Evolutionary conservation across 2,329 filamentous ascomycete genomes (phyloP), one percentile per base, ranked within the genome.

Genomic region (Colletotrichum ledebouriae): DNA sequence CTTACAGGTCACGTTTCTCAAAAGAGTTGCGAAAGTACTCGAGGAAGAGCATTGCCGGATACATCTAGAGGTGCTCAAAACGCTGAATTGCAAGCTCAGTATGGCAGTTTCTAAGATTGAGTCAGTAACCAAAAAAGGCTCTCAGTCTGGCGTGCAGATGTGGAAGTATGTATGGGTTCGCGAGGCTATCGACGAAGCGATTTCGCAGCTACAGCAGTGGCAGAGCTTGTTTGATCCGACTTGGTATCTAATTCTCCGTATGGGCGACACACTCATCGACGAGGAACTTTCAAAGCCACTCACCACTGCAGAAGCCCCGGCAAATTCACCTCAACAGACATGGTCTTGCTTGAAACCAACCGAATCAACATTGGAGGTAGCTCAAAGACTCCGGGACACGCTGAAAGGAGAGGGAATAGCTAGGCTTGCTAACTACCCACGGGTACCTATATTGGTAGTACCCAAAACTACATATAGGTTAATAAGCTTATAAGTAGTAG

Each of bases 241-340:
- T 6, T 58, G 56, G 56, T 58, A 46, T 2, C 10, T 58, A n/a
- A 58, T 58, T 11, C 39, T 58, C 33, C 56, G 56, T 2, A 58
- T 58, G 3, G 56, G 22, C 3, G 47, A 47, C 2, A 58, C 3
- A 9, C 33, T 58, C n/a, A 58, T 58, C 1, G 56, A 58, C 6
- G n/a, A 44, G 9, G 55, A 58, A 4, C 2, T 58, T n/a, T 42
- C 39, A 0, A 58, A 33, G 13, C 6, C 17, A 13, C 12, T 22
- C 4, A 9, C 4, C 7, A 20, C 10, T 7, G 10, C 25, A 39
- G 13, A 33, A 3, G 39, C 22, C 7, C 0, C 37, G 10, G 2
- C 13, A 11, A 39, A 29, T 7, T 29, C 29, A 29, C 7, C 29
- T 29, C 29, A 29, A 7, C 29, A 29, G 29, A 29, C 2, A 29